These are phyloP conservation scores for Thalassiosira hispida DNA, from an alignment of 352 stramenopile genomes.

Conservation along the genomic window DNA sequence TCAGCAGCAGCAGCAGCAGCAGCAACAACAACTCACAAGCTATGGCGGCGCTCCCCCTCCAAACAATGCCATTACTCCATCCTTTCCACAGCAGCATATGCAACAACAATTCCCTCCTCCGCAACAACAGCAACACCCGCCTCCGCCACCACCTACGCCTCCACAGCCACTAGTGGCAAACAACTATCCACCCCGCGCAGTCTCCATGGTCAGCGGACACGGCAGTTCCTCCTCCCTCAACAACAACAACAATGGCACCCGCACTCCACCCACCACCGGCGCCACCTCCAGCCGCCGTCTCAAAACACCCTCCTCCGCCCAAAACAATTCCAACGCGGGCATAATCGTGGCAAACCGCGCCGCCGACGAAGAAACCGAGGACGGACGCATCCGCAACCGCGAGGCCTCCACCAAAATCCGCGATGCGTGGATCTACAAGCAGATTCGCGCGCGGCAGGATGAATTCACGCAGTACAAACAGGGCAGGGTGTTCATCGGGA, in stretches of 20 bases:
- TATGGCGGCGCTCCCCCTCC: background rate
- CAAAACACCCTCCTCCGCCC: background rate
- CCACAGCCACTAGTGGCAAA: too few relatives aligned
- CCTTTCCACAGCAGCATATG: background rate
- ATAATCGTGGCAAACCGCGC: slow-evolving; percentile 61
- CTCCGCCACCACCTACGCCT: background rate
- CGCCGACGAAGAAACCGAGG: slow-evolving; percentile 81
- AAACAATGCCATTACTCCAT: too few relatives aligned
- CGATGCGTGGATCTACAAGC: slow-evolving; percentile 85
- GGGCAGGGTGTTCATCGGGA: slow-evolving; percentile 88
- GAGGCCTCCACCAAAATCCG: slow-evolving; percentile 82
- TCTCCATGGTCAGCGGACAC: background rate
- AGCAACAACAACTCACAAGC: background rate
- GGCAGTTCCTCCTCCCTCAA: slow-evolving; percentile 17
- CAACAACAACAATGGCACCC: slow-evolving; percentile 7
- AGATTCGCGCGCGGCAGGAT: slow-evolving; percentile 71
- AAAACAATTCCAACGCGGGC: slow-evolving; percentile 6
- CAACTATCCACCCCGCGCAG: slow-evolving; percentile 3
- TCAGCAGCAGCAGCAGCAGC: slow-evolving; percentile 7
- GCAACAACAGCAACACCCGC: background rate
- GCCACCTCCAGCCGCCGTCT: slow-evolving; percentile 3
- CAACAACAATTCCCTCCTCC: too few relatives aligned
- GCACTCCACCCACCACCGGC: slow-evolving; percentile 8
- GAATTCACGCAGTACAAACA: slow-evolving; percentile 84
- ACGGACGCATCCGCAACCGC: slow-evolving; percentile 77